Base-by-base conservation (phyloP, 352 stramenopile species). In the Globisporangium viniferum region DNA sequence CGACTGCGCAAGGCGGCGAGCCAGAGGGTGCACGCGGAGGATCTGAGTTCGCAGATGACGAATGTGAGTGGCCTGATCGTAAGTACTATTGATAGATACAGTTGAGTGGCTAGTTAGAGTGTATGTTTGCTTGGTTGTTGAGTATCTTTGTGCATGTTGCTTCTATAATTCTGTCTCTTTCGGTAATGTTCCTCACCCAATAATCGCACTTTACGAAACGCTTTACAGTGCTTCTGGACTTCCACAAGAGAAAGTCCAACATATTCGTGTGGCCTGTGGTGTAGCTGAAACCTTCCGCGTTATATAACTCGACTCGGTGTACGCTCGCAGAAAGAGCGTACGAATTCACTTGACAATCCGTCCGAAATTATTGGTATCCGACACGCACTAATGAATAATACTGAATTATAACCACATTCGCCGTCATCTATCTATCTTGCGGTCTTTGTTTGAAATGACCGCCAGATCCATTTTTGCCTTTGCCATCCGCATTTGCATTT, bases 1-100 rank as follows among this genome's bases (percentile, higher is more conserved):
- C 70, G 73, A 33, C 67, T 89, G 14, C 75, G 81, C 1, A 84
- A 88, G 51, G 81, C 79, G n/a, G 76, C 73, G 0, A 62, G 48
- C 6, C 70, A 79, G 36, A 59, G 73, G 6, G 76, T 78, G 35
- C 64, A 72, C 0, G 68, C 64, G 0, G 76, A 80, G 15, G 64
- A 63, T 18, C 64, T 82, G 9, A 72, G 62, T 12, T 74, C 76
- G 2, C 73, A 80, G 51, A 73, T 68, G 18, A 60, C 31, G 15
- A 20, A 41, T 18, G 55, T 44, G 31, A 44, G 31, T 27, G 35
- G 31, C 55, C 31, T 41, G 6, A 55, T 3, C 1, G n/a, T 29
- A 29, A 9, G 49, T 57, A 14, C 10, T 2, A 18, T 20, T 31
- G 2, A n/a, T 33, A 8, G 9, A 56, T 33, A 33, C 31, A 33